Conservation (phyloP, 2,329 filamentous ascomycete genomes). For the Colletotrichum musicola region DNA sequence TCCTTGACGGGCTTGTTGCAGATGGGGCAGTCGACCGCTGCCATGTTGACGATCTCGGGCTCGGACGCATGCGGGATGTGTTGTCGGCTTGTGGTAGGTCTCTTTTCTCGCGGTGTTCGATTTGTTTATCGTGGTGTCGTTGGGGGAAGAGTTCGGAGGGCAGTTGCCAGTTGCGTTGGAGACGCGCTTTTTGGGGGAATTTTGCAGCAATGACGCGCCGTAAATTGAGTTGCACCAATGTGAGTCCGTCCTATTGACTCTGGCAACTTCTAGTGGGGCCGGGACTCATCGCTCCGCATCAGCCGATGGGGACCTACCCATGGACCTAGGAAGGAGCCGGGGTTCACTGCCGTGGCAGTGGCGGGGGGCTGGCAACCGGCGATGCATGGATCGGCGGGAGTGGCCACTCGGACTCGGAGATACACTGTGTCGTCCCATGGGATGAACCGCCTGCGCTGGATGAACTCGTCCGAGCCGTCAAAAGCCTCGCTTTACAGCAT, state of each 20-base stretch:
- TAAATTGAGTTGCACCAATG: slow-evolving; percentile 16
- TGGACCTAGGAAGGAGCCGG: neutral
- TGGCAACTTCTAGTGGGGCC: slow-evolving; percentile 28
- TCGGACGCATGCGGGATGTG: slow-evolving; percentile 8
- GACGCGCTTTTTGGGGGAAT: slow-evolving; percentile 23
- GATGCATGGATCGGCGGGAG: neutral
- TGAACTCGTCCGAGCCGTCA: neutral
- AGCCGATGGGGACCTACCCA: neutral
- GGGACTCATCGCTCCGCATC: slow-evolving; percentile 29
- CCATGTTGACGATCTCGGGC: slow-evolving; percentile 29
- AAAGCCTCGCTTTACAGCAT: neutral
- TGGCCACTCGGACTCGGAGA: slow-evolving; percentile 31
- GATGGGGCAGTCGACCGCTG: slow-evolving; percentile 80
- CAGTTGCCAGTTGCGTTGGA: neutral
- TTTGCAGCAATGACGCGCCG: slow-evolving; percentile 33
- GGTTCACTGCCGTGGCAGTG: neutral
- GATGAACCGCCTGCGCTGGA: neutral
- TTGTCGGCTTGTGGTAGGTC: neutral
- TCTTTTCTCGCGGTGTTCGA: neutral
- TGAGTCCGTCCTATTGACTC: neutral
- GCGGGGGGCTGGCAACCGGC: neutral
- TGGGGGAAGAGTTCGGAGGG: neutral
- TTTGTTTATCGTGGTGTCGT: neutral
- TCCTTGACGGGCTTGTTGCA: slow-evolving; percentile 80
- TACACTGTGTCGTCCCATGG: slow-evolving; percentile 26